Percentiles rank a stretch among this genome's conserved stretches.
Conservation (phyloP, 495 filamentous ascomycete species). For the Parathielavia hyrcaniae region DNA sequence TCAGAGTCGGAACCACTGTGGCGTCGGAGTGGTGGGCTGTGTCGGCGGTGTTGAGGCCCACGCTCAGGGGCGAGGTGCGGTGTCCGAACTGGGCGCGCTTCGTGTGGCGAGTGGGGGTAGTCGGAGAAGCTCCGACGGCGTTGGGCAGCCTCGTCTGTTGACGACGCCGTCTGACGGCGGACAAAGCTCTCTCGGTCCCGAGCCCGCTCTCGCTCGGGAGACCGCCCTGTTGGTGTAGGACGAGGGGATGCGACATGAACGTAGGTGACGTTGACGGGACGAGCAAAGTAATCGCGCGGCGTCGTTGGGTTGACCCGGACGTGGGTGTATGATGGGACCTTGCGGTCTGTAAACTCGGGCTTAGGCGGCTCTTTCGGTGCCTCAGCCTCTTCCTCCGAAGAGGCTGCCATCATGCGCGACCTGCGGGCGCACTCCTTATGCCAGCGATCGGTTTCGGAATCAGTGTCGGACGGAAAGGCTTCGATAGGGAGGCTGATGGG, state of each 20-base stretch:
- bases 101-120: slow-evolving; percentile 20
- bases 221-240: slow-evolving; percentile 14
- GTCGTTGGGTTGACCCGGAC: slow-evolving; percentile 19
- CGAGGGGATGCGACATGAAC: slow-evolving; percentile 21
- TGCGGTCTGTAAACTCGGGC: slow-evolving; percentile 21
- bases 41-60: slow-evolving; percentile 18
- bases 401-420: slow-evolving; percentile 31
- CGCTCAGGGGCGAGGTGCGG: slow-evolving; percentile 22
- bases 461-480: slow-evolving; percentile 68
- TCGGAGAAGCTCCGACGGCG: slow-evolving; percentile 30
- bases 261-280: slow-evolving; percentile 23
- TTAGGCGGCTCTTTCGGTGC: slow-evolving; percentile 26
- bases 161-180: slow-evolving; percentile 23
- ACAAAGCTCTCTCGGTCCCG: slow-evolving; percentile 23
- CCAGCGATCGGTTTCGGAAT: slow-evolving; percentile 75
- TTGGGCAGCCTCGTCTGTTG: slow-evolving; percentile 24
- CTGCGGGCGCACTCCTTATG: slow-evolving; percentile 63
- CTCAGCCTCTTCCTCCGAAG: slow-evolving; percentile 9
- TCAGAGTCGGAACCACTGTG: slow-evolving; percentile 27
- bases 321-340: slow-evolving; percentile 23
- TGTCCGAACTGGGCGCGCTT: slow-evolving; percentile 20
- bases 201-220: slow-evolving; percentile 24
- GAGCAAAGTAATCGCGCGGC: slow-evolving; percentile 25
- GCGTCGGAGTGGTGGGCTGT: slow-evolving; percentile 30
- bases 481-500: slow-evolving; percentile 69